Base-by-base conservation (phyloP, 2,329 filamentous ascomycete species). In the Fusarium nisikadoi region DNA sequence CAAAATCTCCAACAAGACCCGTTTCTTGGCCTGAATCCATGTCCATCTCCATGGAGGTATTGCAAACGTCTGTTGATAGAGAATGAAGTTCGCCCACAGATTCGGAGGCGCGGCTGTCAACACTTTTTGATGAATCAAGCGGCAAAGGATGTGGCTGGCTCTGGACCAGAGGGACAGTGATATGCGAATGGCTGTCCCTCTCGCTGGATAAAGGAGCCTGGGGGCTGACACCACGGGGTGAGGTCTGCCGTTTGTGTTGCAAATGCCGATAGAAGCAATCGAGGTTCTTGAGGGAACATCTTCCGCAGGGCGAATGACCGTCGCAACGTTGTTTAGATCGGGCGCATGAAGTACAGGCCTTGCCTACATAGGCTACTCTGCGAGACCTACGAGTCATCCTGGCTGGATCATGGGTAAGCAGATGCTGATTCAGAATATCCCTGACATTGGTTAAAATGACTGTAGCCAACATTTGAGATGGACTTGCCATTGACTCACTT, bases 321-420 rank as follows among this genome's bases (percentile, higher is more conserved):
- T 58, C 43, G 12, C 55, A 58, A n/a, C 43, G 33, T 31, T 58
- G 42, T 25, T 50, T 58, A 3, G 55, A 58, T 23, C 27, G 45
- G 12, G 55, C 43, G 25, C 55, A 50, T 14, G 19, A n/a, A n/a
- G 23, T 8, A 23, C 55, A 58, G 29, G 55, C 55, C 33, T 58
- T 35, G 14, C 42, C 20, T 8, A 58, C 55, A 20, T 58, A 58
- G 33, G 49, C 49, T 5, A 52, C 49, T 19, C 49, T 36, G 23
- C 33, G 49, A 36, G 49, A 20, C 23, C 23, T 39, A 13, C 33
- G 33, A 39, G 33, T 52, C 13, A 25, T 39, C 23, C 23, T 39
- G 19, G 19, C 20, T 14, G 42, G 42, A 23, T 36, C 25, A 36
- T 57, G 42, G 14, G 33, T 50, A 25, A 27, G 25, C 12, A 57